Percentiles rank a stretch among this genome's conserved stretches.
Conservation (phyloP, 495 filamentous ascomycete species). For the Extremus antarcticus region DNA sequence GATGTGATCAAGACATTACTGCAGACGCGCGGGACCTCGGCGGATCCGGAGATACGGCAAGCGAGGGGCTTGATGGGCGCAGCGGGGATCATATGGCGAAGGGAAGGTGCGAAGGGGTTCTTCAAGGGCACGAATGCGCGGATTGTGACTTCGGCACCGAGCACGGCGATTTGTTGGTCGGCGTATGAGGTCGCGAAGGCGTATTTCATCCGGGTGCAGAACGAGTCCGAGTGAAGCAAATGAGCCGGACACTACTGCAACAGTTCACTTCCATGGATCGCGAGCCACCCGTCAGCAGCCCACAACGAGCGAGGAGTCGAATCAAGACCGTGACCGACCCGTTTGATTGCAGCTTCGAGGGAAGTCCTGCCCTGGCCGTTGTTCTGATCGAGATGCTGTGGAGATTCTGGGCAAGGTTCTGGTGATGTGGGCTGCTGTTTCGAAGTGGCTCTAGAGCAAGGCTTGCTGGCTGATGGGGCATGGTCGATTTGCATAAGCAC, state of each 20-base stretch:
- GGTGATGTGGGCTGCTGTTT: too few species aligned
- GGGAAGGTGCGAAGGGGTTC: conserved; percentile 79
- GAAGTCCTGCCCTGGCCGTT: too few species aligned
- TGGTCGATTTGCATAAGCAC: not conserved
- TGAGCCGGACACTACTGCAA: too few species aligned
- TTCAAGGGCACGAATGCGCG: conserved; percentile 84
- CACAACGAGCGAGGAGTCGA: too few species aligned
- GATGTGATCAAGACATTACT: conserved; percentile 97
- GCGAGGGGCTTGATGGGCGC: conserved; percentile 75
- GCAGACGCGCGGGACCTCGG: conserved; percentile 77
- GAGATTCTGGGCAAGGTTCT: too few species aligned
- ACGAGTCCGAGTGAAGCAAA: not conserved
- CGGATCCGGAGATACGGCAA: conserved; percentile 71
- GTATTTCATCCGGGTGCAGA: conserved; percentile 44
- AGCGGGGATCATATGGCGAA: conserved; percentile 67
- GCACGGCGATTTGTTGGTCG: conserved; percentile 97
- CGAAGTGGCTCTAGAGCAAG: too few species aligned
- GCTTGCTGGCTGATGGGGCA: too few species aligned
- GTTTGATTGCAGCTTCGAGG: too few species aligned
- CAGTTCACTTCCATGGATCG: too few species aligned
- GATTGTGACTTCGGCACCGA: conserved; percentile 94
- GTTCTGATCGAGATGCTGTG: too few species aligned
- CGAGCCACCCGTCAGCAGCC: too few species aligned
- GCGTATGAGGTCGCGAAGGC: conserved; percentile 74
- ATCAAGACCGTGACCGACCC: too few species aligned